Evolutionary conservation across 345 rosid genomes (phyloP).

Genomic region (Eutrema yunnanense): DNA sequence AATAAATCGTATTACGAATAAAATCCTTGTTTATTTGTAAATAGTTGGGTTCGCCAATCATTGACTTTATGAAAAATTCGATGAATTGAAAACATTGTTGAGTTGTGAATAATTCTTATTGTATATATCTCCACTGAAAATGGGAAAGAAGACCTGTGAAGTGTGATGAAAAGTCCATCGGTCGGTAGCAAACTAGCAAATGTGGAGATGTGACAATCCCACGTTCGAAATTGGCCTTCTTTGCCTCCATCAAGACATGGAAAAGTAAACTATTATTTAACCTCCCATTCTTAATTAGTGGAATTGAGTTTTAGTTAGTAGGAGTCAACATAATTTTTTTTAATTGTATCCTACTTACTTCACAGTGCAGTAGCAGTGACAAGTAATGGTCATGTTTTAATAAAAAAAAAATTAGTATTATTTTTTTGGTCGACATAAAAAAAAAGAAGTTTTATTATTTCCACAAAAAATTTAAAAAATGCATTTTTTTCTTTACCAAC

Average conservation of each 20-base stretch:
- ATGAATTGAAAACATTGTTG: neutral
- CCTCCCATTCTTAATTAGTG: neutral
- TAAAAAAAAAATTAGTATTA: neutral
- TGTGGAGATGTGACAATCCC: conserved; percentile 8
- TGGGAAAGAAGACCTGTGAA: neutral
- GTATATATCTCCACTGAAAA: neutral
- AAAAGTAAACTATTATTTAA: neutral
- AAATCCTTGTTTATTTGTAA: neutral
- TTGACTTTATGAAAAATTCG: neutral
- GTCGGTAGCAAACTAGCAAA: conserved; percentile 16
- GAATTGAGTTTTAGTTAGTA: neutral
- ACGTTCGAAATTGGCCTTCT: conserved; percentile 9
- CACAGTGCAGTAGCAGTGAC: conserved; percentile 9
- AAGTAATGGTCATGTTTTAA: neutral
- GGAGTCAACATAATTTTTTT: neutral
- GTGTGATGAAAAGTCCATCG: neutral
- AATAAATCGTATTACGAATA: neutral
- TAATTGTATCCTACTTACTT: neutral
- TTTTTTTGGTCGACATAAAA: neutral
- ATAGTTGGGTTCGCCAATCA: neutral
- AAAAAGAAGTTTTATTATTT: neutral
- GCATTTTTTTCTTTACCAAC: neutral
- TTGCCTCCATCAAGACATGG: neutral
- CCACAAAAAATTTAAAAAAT: neutral
- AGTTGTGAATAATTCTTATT: conserved; percentile 6